A percentile compares a stretch with the other conserved stretches of the same genome.
Evolutionary conservation across 2,329 filamentous ascomycete species (phyloP).

Genomic region (Trichophyton schoenleinii): DNA sequence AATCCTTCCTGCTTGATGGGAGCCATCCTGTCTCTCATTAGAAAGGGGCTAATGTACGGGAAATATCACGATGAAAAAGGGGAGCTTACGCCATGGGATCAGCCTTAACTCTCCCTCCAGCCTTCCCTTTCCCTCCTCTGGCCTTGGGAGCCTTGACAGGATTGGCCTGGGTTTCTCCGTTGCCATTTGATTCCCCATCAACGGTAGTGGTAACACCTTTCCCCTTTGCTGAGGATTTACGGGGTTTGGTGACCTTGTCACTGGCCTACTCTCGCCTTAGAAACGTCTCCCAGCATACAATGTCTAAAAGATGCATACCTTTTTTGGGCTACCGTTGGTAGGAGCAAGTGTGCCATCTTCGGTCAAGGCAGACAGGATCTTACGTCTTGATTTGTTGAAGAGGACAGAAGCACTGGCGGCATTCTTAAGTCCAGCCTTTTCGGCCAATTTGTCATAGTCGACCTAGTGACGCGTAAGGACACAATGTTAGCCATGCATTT

Average conservation of each 20-base stretch:
- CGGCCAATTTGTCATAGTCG: slow-evolving; percentile 29
- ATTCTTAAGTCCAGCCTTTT: slow-evolving; percentile 26
- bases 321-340: slow-evolving; percentile 1
- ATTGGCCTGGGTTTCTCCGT: not conserved
- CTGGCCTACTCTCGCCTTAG: slow-evolving; percentile 5
- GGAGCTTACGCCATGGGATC: not conserved
- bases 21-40: not conserved
- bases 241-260: slow-evolving; percentile 13
- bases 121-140: not conserved
- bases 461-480: slow-evolving; percentile 18
- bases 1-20: not conserved
- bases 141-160: not conserved
- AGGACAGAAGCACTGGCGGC: slow-evolving; percentile 23
- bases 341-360: slow-evolving; percentile 3
- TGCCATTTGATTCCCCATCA: not conserved
- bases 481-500: slow-evolving; percentile 1
- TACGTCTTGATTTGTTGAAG: slow-evolving; percentile 28
- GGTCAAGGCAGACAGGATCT: slow-evolving; percentile 18
- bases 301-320: slow-evolving; percentile 1
- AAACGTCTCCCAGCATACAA: not conserved
- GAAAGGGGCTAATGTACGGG: not conserved
- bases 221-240: slow-evolving; percentile 9
- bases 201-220: slow-evolving; percentile 5
- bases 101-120: not conserved
- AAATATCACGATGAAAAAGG: not conserved